Evolutionary conservation across 2,329 filamentous ascomycete genomes (phyloP).

Genomic region (Xylaria polymorpha): DNA sequence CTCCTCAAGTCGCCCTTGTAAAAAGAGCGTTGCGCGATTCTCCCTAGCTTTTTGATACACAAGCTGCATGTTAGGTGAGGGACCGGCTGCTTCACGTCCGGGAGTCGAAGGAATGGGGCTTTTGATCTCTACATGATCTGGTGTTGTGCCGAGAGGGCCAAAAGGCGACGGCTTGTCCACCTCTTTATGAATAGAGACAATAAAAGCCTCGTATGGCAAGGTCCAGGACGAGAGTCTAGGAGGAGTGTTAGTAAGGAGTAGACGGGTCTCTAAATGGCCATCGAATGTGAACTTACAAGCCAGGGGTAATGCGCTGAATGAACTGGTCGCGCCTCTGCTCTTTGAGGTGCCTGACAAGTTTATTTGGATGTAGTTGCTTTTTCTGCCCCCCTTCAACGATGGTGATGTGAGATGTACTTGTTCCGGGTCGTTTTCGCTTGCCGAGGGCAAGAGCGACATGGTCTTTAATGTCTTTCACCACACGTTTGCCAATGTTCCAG

Average conservation of each 20-base stretch:
- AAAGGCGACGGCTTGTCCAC: conserved; percentile 12
- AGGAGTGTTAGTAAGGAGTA: background rate
- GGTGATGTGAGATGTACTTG: conserved; percentile 20
- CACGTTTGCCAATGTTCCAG: conserved; percentile 18
- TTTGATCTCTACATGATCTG: conserved; percentile 5
- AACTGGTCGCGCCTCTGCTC: background rate
- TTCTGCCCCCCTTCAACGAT: background rate
- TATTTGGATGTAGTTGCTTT: conserved; percentile 1
- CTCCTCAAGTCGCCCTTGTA: conserved; percentile 19
- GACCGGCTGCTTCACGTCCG: conserved; percentile 2
- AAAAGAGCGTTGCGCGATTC: conserved; percentile 14
- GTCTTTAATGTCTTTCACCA: conserved; percentile 8
- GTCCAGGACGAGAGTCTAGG: conserved; percentile 21
- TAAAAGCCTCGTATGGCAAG: conserved; percentile 26
- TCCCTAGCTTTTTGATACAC: conserved; percentile 24
- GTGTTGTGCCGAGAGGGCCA: background rate
- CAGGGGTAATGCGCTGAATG: background rate
- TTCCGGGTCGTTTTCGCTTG: conserved; percentile 17
- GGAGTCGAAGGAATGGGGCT: conserved; percentile 10
- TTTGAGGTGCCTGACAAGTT: conserved; percentile 17
- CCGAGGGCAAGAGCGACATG: background rate
- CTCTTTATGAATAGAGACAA: conserved; percentile 1
- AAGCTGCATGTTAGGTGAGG: conserved; percentile 25
- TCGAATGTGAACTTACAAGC: conserved; percentile 1
- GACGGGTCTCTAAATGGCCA: too few relatives aligned